phyloP scores from a whole-genome alignment of 257 asterid genomes.

The Solanum peruvianum region DNA sequence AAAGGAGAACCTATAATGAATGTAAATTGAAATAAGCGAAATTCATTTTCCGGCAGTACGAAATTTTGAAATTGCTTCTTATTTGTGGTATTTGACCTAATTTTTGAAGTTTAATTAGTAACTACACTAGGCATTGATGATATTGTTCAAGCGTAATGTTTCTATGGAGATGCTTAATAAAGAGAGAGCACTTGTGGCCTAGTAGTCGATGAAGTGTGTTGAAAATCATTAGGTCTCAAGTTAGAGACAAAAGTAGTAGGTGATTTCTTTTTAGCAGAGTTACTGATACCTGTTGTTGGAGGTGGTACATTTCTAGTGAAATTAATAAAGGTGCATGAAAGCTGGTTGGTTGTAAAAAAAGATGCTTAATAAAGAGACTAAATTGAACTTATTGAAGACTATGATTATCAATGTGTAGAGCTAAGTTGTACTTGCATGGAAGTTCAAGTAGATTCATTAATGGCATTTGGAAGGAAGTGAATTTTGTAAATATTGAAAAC shows the following conservation, averaged over 20 bases:
- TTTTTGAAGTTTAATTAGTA: neutral
- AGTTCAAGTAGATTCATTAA: neutral
- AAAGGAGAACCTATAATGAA: neutral
- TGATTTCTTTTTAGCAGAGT: neutral
- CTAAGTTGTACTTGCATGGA: no score
- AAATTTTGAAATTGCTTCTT: neutral
- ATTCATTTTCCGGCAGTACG: neutral
- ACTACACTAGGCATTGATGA: neutral
- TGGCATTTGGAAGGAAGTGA: neutral
- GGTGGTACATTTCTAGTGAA: no score
- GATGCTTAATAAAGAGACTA: neutral
- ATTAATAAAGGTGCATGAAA: neutral
- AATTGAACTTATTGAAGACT: neutral
- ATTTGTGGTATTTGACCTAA: neutral
- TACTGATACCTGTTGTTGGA: no score
- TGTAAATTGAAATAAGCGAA: neutral
- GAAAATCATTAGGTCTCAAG: neutral
- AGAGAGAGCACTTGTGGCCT: neutral
- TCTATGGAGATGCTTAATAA: neutral
- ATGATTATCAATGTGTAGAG: no score
- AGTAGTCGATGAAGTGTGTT: neutral
- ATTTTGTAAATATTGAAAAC: neutral
- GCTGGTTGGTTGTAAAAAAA: neutral
- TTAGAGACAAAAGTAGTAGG: neutral
- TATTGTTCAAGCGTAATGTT: neutral